Evolutionary conservation across 2,329 filamentous ascomycete species (phyloP).

Genomic region (Mollisia scopiformis): DNA sequence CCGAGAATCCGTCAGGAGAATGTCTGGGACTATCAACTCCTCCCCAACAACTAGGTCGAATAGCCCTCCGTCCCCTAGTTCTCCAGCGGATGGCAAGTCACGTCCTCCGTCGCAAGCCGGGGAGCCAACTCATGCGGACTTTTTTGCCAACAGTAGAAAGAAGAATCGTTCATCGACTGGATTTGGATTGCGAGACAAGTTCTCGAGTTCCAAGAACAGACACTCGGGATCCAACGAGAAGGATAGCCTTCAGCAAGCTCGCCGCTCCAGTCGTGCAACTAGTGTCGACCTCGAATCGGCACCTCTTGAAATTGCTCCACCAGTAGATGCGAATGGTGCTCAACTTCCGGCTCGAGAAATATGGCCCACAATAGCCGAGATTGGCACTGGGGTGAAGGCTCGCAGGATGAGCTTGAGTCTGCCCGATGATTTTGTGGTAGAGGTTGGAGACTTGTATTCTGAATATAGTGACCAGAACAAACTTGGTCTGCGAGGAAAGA

Average conservation of each 20-base stretch:
- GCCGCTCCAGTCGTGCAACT: slow-evolving; percentile 24
- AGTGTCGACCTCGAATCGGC: slow-evolving; percentile 27
- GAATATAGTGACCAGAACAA: slow-evolving; percentile 75
- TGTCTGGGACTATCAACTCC: slow-evolving; percentile 29
- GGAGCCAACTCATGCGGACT: slow-evolving; percentile 31
- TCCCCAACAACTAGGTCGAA: slow-evolving; percentile 26
- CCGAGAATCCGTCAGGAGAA: slow-evolving; percentile 18
- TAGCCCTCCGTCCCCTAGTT: slow-evolving; percentile 50
- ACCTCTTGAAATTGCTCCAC: slow-evolving; percentile 14
- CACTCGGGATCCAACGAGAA: slow-evolving; percentile 22
- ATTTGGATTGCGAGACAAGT: slow-evolving; percentile 28
- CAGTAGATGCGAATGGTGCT: slow-evolving; percentile 24
- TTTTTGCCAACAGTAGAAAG: slow-evolving; percentile 44
- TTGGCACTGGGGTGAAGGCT: slow-evolving; percentile 76
- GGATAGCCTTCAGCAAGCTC: slow-evolving; percentile 4
- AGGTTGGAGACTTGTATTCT: slow-evolving; percentile 64
- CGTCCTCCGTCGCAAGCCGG: slow-evolving; percentile 29
- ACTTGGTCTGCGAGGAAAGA: slow-evolving; percentile 72
- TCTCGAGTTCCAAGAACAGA: slow-evolving; percentile 19
- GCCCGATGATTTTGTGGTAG: slow-evolving; percentile 71
- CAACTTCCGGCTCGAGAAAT: slow-evolving; percentile 42
- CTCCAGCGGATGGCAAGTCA: slow-evolving; percentile 27
- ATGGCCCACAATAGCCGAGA: slow-evolving; percentile 66
- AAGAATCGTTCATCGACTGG: slow-evolving; percentile 47
- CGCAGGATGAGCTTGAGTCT: slow-evolving; percentile 75